Conservation (phyloP, 2,329 filamentous ascomycete genomes). For the Onygenales sp. region DNA sequence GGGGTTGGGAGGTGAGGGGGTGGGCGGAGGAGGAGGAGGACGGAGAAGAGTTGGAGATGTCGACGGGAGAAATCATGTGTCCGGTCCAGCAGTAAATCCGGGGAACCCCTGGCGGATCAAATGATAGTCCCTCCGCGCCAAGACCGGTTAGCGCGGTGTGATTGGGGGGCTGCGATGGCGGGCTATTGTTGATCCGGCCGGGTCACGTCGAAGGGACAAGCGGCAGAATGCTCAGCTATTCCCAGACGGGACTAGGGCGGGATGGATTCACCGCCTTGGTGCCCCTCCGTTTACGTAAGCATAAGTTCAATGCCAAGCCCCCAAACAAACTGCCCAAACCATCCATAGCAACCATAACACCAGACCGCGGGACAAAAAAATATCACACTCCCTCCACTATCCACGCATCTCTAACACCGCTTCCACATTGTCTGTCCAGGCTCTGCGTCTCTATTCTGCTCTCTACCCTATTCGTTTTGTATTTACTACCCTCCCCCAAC, state of each 20-base stretch:
- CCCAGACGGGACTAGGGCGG: not conserved
- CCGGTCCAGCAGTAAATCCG: constrained; percentile 4
- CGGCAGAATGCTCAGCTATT: not conserved
- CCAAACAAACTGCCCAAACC: constrained; percentile 1
- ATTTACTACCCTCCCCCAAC: not conserved
- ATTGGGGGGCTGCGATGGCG: not conserved
- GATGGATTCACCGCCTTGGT: not conserved
- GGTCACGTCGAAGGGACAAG: not conserved
- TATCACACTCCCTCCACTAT: not conserved
- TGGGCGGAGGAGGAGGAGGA: not conserved
- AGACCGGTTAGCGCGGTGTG: not conserved
- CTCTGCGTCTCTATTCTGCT: not conserved
- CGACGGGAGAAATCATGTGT: not conserved
- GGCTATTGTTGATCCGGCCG: not conserved
- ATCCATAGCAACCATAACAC: constrained; percentile 1
- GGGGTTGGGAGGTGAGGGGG: not conserved
- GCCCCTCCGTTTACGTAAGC: constrained; percentile 3
- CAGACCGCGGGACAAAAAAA: not conserved
- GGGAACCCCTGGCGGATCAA: constrained; percentile 2
- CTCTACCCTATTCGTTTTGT: not conserved
- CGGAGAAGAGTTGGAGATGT: not conserved
- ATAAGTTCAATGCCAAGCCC: not conserved
- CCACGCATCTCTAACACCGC: not conserved
- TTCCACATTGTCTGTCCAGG: not conserved
- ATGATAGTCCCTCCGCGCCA: not conserved